Evolutionary conservation across 2,329 filamentous ascomycete species (phyloP), one percentile per base, ranked within the genome.

Genomic region (Lasiodiplodia sp.): DNA sequence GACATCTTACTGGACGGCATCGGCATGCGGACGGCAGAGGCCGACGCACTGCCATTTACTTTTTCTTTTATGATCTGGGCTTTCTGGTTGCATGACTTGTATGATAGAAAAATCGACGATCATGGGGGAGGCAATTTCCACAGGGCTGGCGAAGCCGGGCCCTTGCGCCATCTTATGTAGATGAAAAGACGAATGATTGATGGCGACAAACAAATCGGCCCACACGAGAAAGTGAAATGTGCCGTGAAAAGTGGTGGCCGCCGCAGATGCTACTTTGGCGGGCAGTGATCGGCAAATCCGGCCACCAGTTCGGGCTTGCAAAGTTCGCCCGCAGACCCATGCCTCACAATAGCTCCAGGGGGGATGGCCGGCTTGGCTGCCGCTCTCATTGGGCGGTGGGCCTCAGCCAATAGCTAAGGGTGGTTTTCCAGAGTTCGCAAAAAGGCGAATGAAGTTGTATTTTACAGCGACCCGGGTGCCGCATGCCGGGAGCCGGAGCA

Each of bases 351-450:
- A 57, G 55, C 55, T 44, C 34, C 37, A 25, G 31, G 40, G 40
- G 40, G 40, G 56, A 60, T 16, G n/a, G 37, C n/a, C 21, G 37
- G 37, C 57, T 31, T 47, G 40, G 57, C 57, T 62, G 57, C 57
- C 57, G 5, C 31, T 34, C 8, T 34, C 31, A 34, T 34, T 34
- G 31, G 31, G 8, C 31, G 31, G 7, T 34, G 31, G 28, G 7
- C 31, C 31, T 7, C 31, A 34, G 2, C 58, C 44, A 21, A 10
- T 47, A 8, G 18, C 10, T n/a, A n/a, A 47, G 10, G 44, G 44
- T 47, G 44, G 3, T n/a, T 44, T 44, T 44, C 8, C 31, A 34
- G 31, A 34, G 7, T 10, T 21, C 21, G 44, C 44, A 11, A 4
- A n/a, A 16, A 8, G 44, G 18, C 44, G 44, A 47, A 21, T 47